Conservation (phyloP, 2,329 filamentous ascomycete genomes). For the Colletotrichum spinosum region DNA sequence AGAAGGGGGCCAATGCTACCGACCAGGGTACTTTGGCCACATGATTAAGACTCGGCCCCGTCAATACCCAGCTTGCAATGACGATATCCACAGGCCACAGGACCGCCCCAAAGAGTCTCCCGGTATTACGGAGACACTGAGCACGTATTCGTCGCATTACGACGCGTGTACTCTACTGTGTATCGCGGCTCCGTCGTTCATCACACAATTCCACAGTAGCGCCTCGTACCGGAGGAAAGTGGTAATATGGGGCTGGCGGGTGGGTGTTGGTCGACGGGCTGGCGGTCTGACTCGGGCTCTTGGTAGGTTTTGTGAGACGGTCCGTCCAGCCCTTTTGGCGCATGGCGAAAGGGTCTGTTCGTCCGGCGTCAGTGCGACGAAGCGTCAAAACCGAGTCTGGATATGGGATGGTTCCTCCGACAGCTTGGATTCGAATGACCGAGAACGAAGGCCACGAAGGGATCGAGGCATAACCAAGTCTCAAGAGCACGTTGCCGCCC, state of each 20-base stretch:
- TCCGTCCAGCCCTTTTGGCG: conserved; percentile 6
- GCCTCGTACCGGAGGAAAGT: too few relatives aligned
- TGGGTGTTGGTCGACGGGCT: background rate
- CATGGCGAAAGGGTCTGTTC: background rate
- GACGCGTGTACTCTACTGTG: too few relatives aligned
- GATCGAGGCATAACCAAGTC: too few relatives aligned
- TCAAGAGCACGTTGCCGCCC: too few relatives aligned
- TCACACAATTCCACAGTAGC: too few relatives aligned
- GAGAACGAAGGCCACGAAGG: too few relatives aligned
- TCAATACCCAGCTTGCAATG: conserved; percentile 9
- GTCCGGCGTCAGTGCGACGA: conserved; percentile 14
- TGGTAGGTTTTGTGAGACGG: background rate
- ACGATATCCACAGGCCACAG: conserved; percentile 26
- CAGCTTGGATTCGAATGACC: too few relatives aligned
- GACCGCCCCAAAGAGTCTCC: conserved; percentile 3
- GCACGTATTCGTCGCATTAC: too few relatives aligned
- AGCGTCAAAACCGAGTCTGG: conserved; percentile 6
- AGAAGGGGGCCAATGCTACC: conserved; percentile 19
- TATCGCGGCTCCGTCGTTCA: too few relatives aligned
- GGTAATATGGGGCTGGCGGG: too few relatives aligned
- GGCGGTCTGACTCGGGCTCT: too few relatives aligned
- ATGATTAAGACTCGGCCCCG: conserved; percentile 31
- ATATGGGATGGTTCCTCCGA: background rate
- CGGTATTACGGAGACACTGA: too few relatives aligned
- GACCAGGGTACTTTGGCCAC: conserved; percentile 28